Conservation (phyloP, 441 rosid genomes). For the Populus hybrid region DNA sequence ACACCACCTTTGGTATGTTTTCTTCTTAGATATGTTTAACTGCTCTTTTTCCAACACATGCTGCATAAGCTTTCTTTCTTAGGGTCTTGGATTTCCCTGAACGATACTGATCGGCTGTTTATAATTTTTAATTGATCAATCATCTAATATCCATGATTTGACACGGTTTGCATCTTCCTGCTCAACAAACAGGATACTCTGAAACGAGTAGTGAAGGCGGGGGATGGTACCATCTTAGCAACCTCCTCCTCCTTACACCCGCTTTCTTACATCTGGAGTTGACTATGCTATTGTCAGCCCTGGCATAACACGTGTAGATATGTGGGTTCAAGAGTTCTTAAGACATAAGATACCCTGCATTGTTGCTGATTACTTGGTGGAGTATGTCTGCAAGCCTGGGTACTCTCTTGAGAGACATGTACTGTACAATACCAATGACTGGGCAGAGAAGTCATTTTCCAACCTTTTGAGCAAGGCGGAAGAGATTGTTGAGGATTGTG, state of each 20-base stretch:
- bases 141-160: not conserved
- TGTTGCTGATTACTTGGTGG: constrained; percentile 86
- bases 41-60: not conserved
- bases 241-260: constrained; percentile 93
- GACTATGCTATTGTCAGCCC: constrained; percentile 84
- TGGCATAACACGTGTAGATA: constrained; percentile 60
- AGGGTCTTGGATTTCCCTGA: constrained; percentile 1
- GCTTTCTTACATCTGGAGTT: constrained; percentile 64
- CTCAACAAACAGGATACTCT: constrained; percentile 67
- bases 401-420: constrained; percentile 79
- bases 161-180: not conserved
- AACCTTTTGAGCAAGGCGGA: constrained; percentile 44
- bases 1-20: constrained; percentile 81
- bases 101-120: not conserved
- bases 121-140: not conserved
- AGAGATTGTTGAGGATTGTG: constrained; percentile 24
- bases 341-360: constrained; percentile 87
- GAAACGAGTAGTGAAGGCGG: constrained; percentile 94
- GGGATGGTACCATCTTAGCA: constrained; percentile 87
- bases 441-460: constrained; percentile 71
- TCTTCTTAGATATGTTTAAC: no score
- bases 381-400: constrained; percentile 93
- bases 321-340: constrained; percentile 89
- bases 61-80: not conserved
- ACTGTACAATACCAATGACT: constrained; percentile 62